phyloP scores from a whole-genome alignment of 2,329 filamentous ascomycete genomes.

The Chrysoporthe puriensis region DNA sequence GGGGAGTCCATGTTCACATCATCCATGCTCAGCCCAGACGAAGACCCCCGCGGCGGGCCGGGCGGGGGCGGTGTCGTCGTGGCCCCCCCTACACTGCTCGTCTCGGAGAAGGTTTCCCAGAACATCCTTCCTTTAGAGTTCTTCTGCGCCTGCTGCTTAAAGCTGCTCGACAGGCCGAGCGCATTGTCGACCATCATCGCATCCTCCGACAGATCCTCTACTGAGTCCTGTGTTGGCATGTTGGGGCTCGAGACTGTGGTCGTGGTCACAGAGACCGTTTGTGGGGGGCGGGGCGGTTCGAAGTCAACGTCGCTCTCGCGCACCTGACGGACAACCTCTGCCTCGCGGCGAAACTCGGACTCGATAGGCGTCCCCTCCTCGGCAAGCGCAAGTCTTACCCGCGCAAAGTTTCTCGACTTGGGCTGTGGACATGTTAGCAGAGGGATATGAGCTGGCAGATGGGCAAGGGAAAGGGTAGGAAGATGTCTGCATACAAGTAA shows the following conservation, averaged over 20 bases:
- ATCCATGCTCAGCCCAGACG: constrained; percentile 64
- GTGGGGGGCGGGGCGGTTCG: constrained; percentile 47
- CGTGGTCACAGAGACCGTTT: constrained; percentile 48
- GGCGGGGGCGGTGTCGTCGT: constrained; percentile 66
- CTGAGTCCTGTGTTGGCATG: constrained; percentile 63
- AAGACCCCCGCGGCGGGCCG: constrained; percentile 60
- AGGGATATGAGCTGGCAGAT: background rate
- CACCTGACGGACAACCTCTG: constrained; percentile 93
- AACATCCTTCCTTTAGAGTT: constrained; percentile 73
- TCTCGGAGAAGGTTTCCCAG: constrained; percentile 80
- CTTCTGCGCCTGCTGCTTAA: constrained; percentile 73
- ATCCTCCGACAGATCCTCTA: constrained; percentile 74
- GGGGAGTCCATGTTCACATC: constrained; percentile 77
- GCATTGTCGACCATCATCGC: constrained; percentile 60
- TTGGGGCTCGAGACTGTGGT: constrained; percentile 72
- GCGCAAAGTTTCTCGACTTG: constrained; percentile 93
- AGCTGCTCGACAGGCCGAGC: constrained; percentile 62
- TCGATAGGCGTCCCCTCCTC: constrained; percentile 90
- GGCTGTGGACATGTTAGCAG: constrained; percentile 60
- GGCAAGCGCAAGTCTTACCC: constrained; percentile 84
- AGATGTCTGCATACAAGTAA: constrained; percentile 66
- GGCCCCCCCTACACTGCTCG: constrained; percentile 52
- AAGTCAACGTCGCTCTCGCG: constrained; percentile 75
- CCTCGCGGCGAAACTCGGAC: constrained; percentile 85
- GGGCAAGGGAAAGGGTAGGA: constrained; percentile 4